A percentile compares a stretch with the other conserved stretches of the same genome.
These are phyloP conservation scores for Adenanthera pavonina DNA, from an alignment of 306 rosid species.

Conservation along the genomic window DNA sequence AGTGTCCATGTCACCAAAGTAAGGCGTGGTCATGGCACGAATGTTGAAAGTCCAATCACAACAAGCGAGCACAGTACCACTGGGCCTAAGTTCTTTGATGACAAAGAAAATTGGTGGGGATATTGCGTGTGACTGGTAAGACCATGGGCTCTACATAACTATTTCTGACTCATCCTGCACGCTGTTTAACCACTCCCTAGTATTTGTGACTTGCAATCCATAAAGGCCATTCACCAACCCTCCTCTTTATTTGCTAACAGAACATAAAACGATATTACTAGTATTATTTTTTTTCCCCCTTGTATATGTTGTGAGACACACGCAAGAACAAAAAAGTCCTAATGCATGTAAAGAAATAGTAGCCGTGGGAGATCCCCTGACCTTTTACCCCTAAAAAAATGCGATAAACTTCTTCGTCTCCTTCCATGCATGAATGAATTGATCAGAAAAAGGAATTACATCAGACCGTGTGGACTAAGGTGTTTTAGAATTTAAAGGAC, in stretches of 20 bases:
- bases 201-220: slow-evolving; percentile 13
- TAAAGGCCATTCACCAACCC: background rate
- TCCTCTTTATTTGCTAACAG: background rate
- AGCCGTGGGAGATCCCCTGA: background rate
- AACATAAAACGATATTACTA: background rate
- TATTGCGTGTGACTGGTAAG: background rate
- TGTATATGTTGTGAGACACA: background rate
- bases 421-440: background rate
- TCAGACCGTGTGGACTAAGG: slow-evolving; percentile 3
- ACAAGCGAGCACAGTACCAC: background rate
- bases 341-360: background rate
- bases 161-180: background rate
- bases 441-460: background rate
- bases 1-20: background rate
- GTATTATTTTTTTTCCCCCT: background rate
- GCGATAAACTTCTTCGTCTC: background rate
- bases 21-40: background rate
- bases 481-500: background rate
- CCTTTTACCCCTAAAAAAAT: background rate
- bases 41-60: background rate
- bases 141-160: background rate
- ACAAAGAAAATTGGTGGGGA: background rate
- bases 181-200: background rate
- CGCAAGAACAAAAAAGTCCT: slow-evolving; percentile 4
- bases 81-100: background rate